Base-by-base conservation (phyloP, 2,329 filamentous ascomycete genomes). In the Cyphellophora attinorum region DNA sequence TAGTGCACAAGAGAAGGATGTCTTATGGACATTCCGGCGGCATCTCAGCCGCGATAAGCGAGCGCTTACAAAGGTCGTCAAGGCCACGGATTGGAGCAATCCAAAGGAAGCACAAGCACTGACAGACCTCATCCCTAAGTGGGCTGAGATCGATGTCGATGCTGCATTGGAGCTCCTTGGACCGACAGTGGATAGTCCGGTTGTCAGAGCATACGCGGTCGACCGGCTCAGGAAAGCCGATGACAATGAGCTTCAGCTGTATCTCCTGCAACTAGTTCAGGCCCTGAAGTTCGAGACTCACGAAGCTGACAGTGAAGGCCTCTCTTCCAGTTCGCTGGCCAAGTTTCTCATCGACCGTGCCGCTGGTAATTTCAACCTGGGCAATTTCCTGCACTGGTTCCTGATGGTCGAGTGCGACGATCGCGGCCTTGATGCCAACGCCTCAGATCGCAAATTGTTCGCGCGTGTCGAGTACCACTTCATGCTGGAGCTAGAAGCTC, bases 341-440 rank as follows among this genome's bases (percentile, higher is more conserved):
- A 76, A 75, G 15, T 98, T 98, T 53, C 68, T 98, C 3, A 91
- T 98, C 37, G 76, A 82, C 1, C 76, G 91, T 21, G 93, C 91
- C 3, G 81, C 84, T 11, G 77, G 80, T 42, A 96, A 93, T 52
- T 84, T 95, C 51, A 80, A 82, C 40, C 71, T 98, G 2, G 91
- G 89, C 18, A 98, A 93, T 55, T 94, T 93, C 60, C 76, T 98
- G 35, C 85, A 95, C 57, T 98, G 91, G 91, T 98, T 96, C 57
- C 70, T 98, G 2, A 95, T 95, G 79, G 91, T 98, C 2, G 93
- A 98, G 60, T 93, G 88, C 48, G 85, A 93, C 48, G 89, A 95
- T 55, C 59, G 62, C 25, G 86, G 81, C 45, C 76, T 77, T 3
- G 81, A 85, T 28, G 84, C 88, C 48, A 72, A 77, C 14, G 34